Conservation (phyloP, 257 asterid species). For the Solanum chiquidenum region DNA sequence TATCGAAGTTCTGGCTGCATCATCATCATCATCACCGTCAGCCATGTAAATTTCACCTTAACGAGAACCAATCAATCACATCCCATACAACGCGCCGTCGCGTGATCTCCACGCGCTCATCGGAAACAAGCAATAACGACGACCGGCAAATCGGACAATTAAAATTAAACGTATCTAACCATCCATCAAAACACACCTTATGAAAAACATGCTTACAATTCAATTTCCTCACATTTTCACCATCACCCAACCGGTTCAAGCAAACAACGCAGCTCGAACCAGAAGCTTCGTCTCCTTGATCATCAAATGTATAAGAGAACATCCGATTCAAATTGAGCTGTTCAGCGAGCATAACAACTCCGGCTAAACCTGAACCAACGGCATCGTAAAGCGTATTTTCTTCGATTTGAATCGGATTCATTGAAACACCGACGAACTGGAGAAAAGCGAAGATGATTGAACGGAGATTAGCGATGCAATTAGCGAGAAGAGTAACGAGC, state of each 20-base stretch:
- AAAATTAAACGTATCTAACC: slow-evolving; percentile 73
- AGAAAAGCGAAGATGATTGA: slow-evolving; percentile 20
- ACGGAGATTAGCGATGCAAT: slow-evolving; percentile 37
- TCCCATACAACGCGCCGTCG: slow-evolving; percentile 35
- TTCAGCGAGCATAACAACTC: slow-evolving; percentile 49
- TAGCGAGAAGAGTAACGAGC: slow-evolving; percentile 37
- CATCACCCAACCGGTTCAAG: slow-evolving; percentile 41
- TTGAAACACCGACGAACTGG: slow-evolving; percentile 18
- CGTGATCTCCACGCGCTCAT: slow-evolving; percentile 30
- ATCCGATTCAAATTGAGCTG: slow-evolving; percentile 52
- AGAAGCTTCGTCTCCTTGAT: neutral
- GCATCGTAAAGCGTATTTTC: slow-evolving; percentile 25
- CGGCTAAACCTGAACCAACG: slow-evolving; percentile 50
- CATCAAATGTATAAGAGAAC: slow-evolving; percentile 10
- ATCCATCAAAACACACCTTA: slow-evolving; percentile 65
- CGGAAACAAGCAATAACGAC: slow-evolving; percentile 19
- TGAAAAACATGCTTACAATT: slow-evolving; percentile 75
- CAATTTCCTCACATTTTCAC: slow-evolving; percentile 57
- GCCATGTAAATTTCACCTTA: neutral
- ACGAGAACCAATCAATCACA: slow-evolving; percentile 29
- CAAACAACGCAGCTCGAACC: slow-evolving; percentile 60
- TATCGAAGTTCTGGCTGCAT: neutral
- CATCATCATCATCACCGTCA: too few relatives aligned
- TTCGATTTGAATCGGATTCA: slow-evolving; percentile 8
- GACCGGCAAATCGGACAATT: slow-evolving; percentile 72